Evolutionary conservation across 805 yeast species (phyloP).

Genomic region (Pichia thaimueangensis): DNA sequence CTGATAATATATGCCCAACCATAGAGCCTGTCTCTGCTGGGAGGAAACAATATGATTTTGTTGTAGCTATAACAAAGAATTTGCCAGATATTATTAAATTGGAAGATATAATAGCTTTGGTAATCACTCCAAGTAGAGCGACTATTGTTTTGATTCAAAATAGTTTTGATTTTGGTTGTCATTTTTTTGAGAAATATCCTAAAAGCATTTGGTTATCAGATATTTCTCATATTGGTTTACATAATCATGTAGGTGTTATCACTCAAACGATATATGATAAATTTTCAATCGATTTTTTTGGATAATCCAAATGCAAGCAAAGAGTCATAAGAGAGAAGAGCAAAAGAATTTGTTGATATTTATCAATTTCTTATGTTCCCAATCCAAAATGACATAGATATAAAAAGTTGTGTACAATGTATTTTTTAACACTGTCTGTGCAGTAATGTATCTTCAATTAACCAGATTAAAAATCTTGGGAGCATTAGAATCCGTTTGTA

Average conservation of each 20-base stretch:
- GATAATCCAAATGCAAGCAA: slow-evolving; percentile 32
- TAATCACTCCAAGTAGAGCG: slow-evolving; percentile 39
- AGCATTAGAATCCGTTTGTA: slow-evolving; percentile 33
- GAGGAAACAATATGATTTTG: slow-evolving; percentile 39
- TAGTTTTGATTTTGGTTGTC: slow-evolving; percentile 58
- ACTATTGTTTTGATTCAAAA: slow-evolving; percentile 56
- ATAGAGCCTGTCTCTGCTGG: slow-evolving; percentile 36
- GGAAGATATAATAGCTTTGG: slow-evolving; percentile 45
- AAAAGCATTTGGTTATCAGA: slow-evolving; percentile 51
- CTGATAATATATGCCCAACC: slow-evolving; percentile 32
- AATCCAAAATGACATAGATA: slow-evolving; percentile 51
- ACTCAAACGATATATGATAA: slow-evolving; percentile 43
- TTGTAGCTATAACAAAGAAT: slow-evolving; percentile 53
- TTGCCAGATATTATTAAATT: slow-evolving; percentile 51
- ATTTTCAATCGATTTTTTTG: slow-evolving; percentile 45
- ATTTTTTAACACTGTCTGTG: slow-evolving; percentile 55
- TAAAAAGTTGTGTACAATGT: slow-evolving; percentile 67
- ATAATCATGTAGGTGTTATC: background rate
- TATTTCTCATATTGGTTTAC: slow-evolving; percentile 48
- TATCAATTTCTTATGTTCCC: slow-evolving; percentile 38
- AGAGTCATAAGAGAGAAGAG: slow-evolving; percentile 30
- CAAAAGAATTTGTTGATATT: slow-evolving; percentile 39
- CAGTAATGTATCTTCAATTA: slow-evolving; percentile 55
- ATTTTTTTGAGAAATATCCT: slow-evolving; percentile 47
- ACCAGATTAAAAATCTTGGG: slow-evolving; percentile 47